Evolutionary conservation across 768 basidiomycete species (phyloP), one percentile per base, ranked within the genome.

Genomic region (Hemileccinum rubropunctum): DNA sequence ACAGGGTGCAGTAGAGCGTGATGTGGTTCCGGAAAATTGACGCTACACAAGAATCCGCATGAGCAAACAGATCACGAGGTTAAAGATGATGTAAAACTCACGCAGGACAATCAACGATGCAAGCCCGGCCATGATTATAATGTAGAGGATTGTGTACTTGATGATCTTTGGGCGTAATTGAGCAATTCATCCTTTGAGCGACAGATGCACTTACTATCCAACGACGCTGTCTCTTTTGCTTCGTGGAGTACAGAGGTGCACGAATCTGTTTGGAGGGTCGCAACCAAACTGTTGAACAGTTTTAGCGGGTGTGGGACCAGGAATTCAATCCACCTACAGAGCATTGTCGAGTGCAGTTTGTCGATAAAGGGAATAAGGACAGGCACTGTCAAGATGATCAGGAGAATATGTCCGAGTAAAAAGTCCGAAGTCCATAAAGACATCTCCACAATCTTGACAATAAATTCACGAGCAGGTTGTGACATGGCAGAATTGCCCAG

Each of bases 401-500:
- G 73, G 11, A 98, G 78, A 49, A 98, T 71, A 62, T 92, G 91
- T 5, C 77, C 87, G 42, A 92, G 76, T 36, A 98, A 71, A 76
- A 98, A 97, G 73, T 98, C 97, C 7, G 92, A 95, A 41, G 86
- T 87, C 89, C 95, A 98, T 14, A 98, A 73, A 21, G 91, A 91
- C 86, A 98, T 90, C 72, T 98, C 95, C 56, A 98, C 91, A 51
- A 95, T 91, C 78, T 98, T 99, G 73, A 98, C 95, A 49, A 98
- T 81, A 64, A 89, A 97, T 76, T 98, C 97, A 66, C 97, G 86
- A 49, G 91, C 93, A 28, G 95, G 94, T 66, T 98, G 97, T 27
- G 92, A 94, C 66, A 95, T 84, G 33, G 90, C 92, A 30, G 90
- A 88, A n/a, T 79, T 79, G 13, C 95, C 95, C 17, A 99, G 76